These are phyloP conservation scores for Aspergillus flavus DNA, from an alignment of 2,329 filamentous ascomycete genomes.

Conservation along the genomic window DNA sequence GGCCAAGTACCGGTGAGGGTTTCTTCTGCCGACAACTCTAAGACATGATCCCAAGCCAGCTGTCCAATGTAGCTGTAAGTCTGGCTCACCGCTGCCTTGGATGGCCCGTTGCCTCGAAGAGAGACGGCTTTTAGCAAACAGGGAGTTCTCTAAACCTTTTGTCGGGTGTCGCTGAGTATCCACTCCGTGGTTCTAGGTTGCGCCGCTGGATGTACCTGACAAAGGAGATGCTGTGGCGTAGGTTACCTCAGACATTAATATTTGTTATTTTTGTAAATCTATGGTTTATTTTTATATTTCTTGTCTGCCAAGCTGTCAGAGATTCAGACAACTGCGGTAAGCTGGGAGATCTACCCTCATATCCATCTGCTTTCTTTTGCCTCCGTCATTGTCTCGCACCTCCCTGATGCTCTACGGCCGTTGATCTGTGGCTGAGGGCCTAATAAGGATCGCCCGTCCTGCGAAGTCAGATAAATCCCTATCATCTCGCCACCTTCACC, in stretches of 20 bases:
- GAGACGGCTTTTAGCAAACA: conserved; percentile 21
- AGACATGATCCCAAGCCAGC: conserved; percentile 23
- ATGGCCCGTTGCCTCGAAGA: conserved; percentile 21
- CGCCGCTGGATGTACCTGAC: conserved; percentile 24
- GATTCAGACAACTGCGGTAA: conserved; percentile 12
- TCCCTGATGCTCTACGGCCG: conserved; percentile 31
- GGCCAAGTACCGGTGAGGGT: conserved; percentile 23
- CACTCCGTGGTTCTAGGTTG: conserved; percentile 18
- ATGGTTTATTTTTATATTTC: conserved; percentile 11
- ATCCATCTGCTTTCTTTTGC: conserved; percentile 17
- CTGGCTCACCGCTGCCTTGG: conserved; percentile 26
- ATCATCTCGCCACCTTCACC: conserved; percentile 8
- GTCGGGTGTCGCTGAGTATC: conserved; percentile 25
- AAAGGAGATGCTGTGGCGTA: conserved; percentile 21
- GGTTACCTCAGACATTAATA: not conserved
- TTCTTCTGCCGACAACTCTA: conserved; percentile 23
- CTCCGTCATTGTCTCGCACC: conserved; percentile 14
- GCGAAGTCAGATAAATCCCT: conserved; percentile 18
- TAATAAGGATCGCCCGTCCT: conserved; percentile 16
- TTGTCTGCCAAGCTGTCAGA: conserved; percentile 7
- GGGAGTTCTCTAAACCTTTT: conserved; percentile 17
- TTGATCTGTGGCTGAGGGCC: conserved; percentile 15
- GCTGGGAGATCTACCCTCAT: conserved; percentile 16
- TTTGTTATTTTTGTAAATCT: conserved; percentile 16
- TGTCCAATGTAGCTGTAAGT: conserved; percentile 20